Percentiles rank a stretch among this genome's conserved stretches.
phyloP scores from a whole-genome alignment of 75 land plant genomes.

The Pinus taeda region DNA sequence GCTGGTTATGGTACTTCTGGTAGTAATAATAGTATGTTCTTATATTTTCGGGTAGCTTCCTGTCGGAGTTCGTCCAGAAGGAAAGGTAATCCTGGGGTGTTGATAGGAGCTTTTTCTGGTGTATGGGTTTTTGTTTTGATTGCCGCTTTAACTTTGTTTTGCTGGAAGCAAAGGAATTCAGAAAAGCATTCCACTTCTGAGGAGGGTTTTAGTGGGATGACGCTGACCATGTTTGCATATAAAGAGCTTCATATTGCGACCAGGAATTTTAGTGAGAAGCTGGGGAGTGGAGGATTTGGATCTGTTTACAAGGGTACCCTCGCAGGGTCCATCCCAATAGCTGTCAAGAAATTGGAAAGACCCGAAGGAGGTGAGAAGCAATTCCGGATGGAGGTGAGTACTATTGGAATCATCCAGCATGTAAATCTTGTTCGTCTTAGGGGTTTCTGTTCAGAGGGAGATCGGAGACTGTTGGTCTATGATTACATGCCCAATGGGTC shows the following conservation, averaged over 20 bases:
- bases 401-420: constrained; percentile 37
- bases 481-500: constrained; percentile 73
- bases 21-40: background rate
- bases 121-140: background rate
- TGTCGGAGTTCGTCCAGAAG: background rate
- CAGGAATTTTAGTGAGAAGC: constrained; percentile 19
- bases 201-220: background rate
- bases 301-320: constrained; percentile 22
- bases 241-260: constrained; percentile 25
- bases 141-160: background rate
- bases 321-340: constrained; percentile 17
- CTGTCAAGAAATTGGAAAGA: constrained; percentile 33
- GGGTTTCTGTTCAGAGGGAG: constrained; percentile 35
- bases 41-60: constrained; percentile 1
- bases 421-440: constrained; percentile 33
- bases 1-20: background rate
- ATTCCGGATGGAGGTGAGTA: constrained; percentile 35
- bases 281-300: constrained; percentile 27
- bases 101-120: background rate
- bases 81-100: background rate
- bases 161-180: background rate
- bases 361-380: constrained; percentile 34
- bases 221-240: constrained; percentile 16
- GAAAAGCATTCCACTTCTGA: background rate
- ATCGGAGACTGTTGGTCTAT: constrained; percentile 21